Base-by-base conservation (phyloP, 73 alveolate species). In the Stentor coeruleus region DNA sequence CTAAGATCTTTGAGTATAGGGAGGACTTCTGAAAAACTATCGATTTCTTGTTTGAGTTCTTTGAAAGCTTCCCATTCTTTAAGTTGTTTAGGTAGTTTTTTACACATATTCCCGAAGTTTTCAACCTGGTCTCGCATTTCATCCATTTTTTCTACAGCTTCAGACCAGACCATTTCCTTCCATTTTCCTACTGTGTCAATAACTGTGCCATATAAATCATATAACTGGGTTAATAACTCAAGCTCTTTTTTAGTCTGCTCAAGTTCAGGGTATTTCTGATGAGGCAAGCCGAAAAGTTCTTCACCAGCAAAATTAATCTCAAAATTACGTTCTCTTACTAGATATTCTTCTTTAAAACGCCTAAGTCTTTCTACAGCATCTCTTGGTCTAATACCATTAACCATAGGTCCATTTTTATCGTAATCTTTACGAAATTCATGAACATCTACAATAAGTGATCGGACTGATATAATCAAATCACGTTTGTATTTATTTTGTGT, bases 401-500 rank as follows among this genome's bases (percentile, higher is more conserved):
- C 99, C 99, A 95, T 96, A 35, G 99, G 99, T 42, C 99, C 99
- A 86, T 93, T 93, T 93, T 91, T 89, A 85, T 95, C 99, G 91
- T 95, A 96, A 94, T 95, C 98, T 87, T 92, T 94, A 83, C 99
- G 93, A 92, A 96, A 93, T 39, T 93, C 97, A 59, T 86, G 87
- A 35, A 96, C 99, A 84, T 94, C 97, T 84, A 86, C 81, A 81
- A 83, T 95, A 91, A 96, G 95, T 59, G 93, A 84, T 26, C 90
- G 89, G 83, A 92, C 92, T 26, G 91, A 77, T 72, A 49, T 59
- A 74, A 87, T 87, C 58, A 87, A 84, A 30, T 87, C 87, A 84
- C 77, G 82, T 74, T 87, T 87, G 83, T 82, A 87, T 33, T 74
- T 93, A 40, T 88, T 84, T 87, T 92, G 95, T 40, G 85, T 86